These are phyloP conservation scores for Heimioporus retisporus DNA, from an alignment of 1,284 basidiomycete species.

Conservation along the genomic window DNA sequence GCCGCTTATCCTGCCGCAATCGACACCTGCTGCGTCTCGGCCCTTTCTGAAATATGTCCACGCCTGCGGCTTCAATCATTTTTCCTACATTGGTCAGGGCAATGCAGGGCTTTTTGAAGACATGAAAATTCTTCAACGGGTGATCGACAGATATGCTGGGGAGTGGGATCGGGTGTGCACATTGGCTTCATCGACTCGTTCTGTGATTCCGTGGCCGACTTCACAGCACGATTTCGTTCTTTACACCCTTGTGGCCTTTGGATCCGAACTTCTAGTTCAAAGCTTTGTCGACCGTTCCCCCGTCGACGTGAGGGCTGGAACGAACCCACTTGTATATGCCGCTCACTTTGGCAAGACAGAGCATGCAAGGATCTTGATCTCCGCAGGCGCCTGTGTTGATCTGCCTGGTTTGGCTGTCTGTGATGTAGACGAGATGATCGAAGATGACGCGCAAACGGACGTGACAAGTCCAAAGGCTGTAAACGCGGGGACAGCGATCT, in stretches of 20 bases:
- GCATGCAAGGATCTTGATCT: conserved; percentile 1
- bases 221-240: conserved; percentile 11
- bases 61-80: conserved; percentile 17
- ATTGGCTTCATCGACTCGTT: background rate
- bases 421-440: background rate
- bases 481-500: no score
- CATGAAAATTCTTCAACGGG: background rate
- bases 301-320: background rate
- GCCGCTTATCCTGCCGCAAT: background rate
- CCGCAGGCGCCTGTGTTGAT: conserved; percentile 1
- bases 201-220: conserved; percentile 8
- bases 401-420: background rate
- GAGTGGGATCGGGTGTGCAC: conserved; percentile 19
- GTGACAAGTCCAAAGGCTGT: no score
- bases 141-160: background rate
- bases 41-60: conserved; percentile 21
- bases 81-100: background rate
- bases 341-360: conserved; percentile 4
- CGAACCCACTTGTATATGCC: conserved; percentile 23
- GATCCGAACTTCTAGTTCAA: conserved; percentile 4
- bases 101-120: background rate
- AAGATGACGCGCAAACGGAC: no score
- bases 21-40: background rate
- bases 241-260: conserved; percentile 18
- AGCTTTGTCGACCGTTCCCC: background rate